Base-by-base conservation (phyloP, 192 early-diverging fungal species). In the Coemansia furcata region DNA sequence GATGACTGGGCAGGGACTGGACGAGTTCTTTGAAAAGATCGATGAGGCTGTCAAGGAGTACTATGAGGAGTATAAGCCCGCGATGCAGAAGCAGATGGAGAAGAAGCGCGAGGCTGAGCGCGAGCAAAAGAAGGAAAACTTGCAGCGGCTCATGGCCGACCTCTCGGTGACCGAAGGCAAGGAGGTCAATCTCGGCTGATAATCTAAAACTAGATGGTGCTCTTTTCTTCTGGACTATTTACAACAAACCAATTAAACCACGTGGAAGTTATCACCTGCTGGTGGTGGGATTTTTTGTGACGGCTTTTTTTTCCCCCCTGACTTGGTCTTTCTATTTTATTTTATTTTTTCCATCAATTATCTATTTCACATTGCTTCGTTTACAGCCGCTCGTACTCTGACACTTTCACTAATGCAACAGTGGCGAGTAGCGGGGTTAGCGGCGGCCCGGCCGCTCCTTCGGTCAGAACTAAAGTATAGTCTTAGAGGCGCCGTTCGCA, bases 1-100 rank as follows among this genome's bases (percentile, higher is more conserved):
- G 0, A 88, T 96, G 71, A 96, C 97, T 0, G 97, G 97, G 15
- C 87, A 82, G 19, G 97, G 97, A n/a, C 89, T 96, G 80, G 90
- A 91, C 40, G 94, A 92, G 63, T 88, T 99, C 60, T 91, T 99
- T 63, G 86, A 85, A 7, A 89, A 89, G 40, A 85, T 99, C 15
- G 86, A 88, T 47, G 93, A 94, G 42, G 92, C 92, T 21, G 85
- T 86, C 9, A 68, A 86, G 2, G 95, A 99, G 74, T 99, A 99
- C 69, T 76, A 95, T 40, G 87, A 73, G 0, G 94, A 96, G 60
- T 99, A 97, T 69, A 87, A 87, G 72, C 95, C 95, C 1, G 88
- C 89, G 57, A 82, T 99, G 37, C 89, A 95, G 65, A 72, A 86
- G 43, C 82, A 92, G 72, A 74, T 94, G 42, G 78, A 83, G 40